Percentiles rank a stretch among this genome's conserved stretches.
phyloP scores from a whole-genome alignment of 2,329 filamentous ascomycete species.

The Didymella keratinophila region DNA sequence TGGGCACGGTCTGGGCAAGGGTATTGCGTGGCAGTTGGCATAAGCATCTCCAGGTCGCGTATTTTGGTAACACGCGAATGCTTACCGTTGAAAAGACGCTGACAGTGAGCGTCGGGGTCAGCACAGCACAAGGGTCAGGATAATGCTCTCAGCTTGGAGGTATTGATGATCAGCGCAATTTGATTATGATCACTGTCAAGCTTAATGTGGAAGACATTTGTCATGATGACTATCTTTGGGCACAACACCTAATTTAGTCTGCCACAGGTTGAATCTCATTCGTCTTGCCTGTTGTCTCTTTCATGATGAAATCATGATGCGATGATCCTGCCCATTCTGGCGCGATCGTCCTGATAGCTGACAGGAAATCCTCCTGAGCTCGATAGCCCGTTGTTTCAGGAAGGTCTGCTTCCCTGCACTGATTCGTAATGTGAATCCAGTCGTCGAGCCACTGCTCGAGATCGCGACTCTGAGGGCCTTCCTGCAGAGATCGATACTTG shows the following conservation, averaged over 20 bases:
- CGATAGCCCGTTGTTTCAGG: background rate
- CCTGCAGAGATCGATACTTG: background rate
- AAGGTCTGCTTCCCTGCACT: background rate
- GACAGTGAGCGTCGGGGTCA: no score
- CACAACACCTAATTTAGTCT: background rate
- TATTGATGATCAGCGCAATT: no score
- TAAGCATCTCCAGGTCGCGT: no score
- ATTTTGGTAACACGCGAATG: no score
- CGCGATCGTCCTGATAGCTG: background rate
- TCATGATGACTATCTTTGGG: no score
- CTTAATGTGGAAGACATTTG: no score
- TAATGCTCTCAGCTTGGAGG: no score
- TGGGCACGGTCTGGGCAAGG: no score
- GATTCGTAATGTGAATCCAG: background rate
- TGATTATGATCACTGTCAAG: no score
- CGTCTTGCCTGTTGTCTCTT: background rate
- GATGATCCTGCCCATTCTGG: background rate
- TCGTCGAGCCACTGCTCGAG: background rate
- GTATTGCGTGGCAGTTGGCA: no score
- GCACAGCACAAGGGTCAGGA: no score
- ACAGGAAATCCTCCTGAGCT: background rate
- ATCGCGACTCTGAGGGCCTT: background rate
- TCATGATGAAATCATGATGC: background rate
- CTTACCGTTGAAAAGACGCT: no score
- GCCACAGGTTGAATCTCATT: background rate